Conservation (phyloP, 164 flowering plant species). For the Magnolia kwangsiensis region DNA sequence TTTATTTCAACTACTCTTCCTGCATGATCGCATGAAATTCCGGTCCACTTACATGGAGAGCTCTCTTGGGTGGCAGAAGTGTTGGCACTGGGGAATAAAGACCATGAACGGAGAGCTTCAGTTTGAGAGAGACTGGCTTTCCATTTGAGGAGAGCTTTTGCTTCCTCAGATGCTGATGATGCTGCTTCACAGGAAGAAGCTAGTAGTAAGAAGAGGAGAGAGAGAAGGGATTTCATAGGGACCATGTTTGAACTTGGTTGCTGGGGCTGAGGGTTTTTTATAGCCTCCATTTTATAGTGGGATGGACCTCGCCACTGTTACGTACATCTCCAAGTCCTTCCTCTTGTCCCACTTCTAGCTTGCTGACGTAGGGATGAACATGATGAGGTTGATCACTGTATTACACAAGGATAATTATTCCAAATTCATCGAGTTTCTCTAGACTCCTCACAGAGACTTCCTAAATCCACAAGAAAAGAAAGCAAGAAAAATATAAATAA, state of each 20-base stretch:
- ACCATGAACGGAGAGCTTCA: constrained; percentile 1
- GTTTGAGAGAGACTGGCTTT: constrained; percentile 1
- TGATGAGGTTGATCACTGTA: too few relatives aligned
- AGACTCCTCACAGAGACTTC: too few relatives aligned
- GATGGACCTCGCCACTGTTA: too few relatives aligned
- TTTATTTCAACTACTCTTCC: constrained; percentile 3
- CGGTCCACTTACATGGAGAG: constrained; percentile 16
- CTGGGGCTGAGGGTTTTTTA: too few relatives aligned
- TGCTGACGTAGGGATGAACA: too few relatives aligned
- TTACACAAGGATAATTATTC: too few relatives aligned
- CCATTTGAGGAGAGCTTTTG: constrained; percentile 5
- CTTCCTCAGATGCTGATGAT: background rate
- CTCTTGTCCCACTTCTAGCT: too few relatives aligned
- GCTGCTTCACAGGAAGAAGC: background rate
- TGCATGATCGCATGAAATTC: constrained; percentile 12
- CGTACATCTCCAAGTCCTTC: too few relatives aligned
- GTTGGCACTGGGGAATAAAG: background rate
- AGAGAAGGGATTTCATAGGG: background rate
- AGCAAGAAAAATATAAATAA: too few relatives aligned
- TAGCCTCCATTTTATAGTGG: too few relatives aligned
- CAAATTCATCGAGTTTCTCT: too few relatives aligned
- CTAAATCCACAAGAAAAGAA: too few relatives aligned
- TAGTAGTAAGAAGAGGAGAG: background rate
- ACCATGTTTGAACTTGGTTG: background rate
- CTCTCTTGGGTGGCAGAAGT: background rate